Percentiles rank a stretch among this genome's conserved stretches.
Conservation (phyloP, 306 rosid species). For the Ammopiptanthus mongolicus region DNA sequence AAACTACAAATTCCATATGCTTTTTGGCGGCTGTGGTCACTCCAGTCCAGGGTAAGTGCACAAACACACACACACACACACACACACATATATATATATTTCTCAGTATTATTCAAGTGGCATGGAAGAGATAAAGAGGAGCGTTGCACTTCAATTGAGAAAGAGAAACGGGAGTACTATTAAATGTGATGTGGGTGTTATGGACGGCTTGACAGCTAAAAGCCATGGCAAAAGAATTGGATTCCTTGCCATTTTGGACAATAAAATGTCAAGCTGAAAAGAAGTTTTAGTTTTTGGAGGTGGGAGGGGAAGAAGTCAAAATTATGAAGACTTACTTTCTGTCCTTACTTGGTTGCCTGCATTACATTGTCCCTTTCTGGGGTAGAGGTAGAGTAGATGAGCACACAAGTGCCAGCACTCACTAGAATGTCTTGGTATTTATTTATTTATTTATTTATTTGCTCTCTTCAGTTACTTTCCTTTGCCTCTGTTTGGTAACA, state of each 20-base stretch:
- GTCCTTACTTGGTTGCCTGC: conserved; percentile 25
- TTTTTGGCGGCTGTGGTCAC: neutral
- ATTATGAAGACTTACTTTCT: conserved; percentile 26
- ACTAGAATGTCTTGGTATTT: conserved; percentile 12
- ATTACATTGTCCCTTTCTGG: conserved; percentile 29
- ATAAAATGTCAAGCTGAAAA: conserved; percentile 20
- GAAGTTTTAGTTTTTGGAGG: neutral
- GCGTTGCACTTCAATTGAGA: too few relatives aligned
- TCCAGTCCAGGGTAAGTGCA: neutral
- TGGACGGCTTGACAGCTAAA: conserved; percentile 4
- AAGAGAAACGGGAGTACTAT: neutral
- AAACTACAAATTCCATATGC: neutral
- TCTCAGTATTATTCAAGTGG: neutral
- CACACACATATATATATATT: neutral
- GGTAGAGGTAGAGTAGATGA: conserved; percentile 25
- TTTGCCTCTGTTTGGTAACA: conserved; percentile 15
- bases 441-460: conserved; percentile 8
- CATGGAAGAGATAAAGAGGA: neutral
- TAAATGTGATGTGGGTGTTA: conserved; percentile 13
- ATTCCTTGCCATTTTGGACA: conserved; percentile 19
- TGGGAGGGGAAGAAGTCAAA: conserved; percentile 14
- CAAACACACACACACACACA: neutral
- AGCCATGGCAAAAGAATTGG: conserved; percentile 15
- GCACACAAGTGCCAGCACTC: conserved; percentile 29
- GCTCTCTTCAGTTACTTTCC: neutral